phyloP scores from a whole-genome alignment of 176 grass and related monocot genomes.

The Elymus sibiricus region DNA sequence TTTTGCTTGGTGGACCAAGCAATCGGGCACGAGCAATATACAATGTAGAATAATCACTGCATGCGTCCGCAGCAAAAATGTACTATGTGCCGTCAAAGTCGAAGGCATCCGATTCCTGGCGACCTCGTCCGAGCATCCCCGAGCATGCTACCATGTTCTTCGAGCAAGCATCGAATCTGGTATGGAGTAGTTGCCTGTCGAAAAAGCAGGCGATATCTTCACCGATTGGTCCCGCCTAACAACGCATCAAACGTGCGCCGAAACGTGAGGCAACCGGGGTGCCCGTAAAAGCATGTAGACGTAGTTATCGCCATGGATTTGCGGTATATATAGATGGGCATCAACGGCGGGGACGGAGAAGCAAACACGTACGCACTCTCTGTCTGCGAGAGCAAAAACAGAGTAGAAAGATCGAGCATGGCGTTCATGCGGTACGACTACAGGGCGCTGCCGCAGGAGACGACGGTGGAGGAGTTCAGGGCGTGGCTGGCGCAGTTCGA shows the following conservation, averaged over 20 bases:
- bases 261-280: conserved; percentile 36
- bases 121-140: not conserved
- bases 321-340: not conserved
- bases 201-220: not conserved
- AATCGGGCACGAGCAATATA: not conserved
- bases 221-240: conserved; percentile 26
- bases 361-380: not conserved
- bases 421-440: conserved; percentile 48
- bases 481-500: conserved; percentile 85
- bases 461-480: conserved; percentile 66
- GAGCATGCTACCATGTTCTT: not conserved
- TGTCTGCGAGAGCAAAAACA: not conserved
- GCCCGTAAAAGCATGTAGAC: not conserved
- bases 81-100: not conserved
- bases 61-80: conserved; percentile 9
- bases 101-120: conserved; percentile 34
- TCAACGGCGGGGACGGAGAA: not conserved
- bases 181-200: not conserved
- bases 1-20: not conserved
- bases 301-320: not conserved
- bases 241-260: conserved; percentile 4
- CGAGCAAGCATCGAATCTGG: conserved; percentile 35
- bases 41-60: not conserved
- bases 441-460: conserved; percentile 42
- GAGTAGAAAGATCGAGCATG: conserved; percentile 6